These are phyloP conservation scores for Bimuria novae-zelandiae DNA, from an alignment of 2,329 filamentous ascomycete species.

Conservation along the genomic window DNA sequence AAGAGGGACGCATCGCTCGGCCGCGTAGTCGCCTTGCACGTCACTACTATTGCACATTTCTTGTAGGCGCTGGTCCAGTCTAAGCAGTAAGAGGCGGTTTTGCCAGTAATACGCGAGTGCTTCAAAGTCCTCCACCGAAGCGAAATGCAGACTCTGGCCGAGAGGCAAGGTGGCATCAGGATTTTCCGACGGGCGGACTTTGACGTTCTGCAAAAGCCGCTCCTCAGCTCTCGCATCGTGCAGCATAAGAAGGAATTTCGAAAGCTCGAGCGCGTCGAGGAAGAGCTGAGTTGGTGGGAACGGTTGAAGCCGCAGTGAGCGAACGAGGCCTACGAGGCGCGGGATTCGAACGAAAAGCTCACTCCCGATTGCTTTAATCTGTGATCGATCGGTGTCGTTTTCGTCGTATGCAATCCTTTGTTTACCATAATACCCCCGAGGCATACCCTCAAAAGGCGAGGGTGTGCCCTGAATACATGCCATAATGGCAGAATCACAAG, in stretches of 20 bases:
- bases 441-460: constrained; percentile 19
- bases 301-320: constrained; percentile 14
- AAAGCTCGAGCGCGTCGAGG: constrained; percentile 14
- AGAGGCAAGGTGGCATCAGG: constrained; percentile 5
- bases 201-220: constrained; percentile 15
- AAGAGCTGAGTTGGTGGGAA: constrained; percentile 9
- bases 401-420: constrained; percentile 8
- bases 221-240: constrained; percentile 17
- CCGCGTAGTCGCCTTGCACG: background rate
- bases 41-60: constrained; percentile 1
- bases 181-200: constrained; percentile 8
- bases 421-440: constrained; percentile 15
- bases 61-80: constrained; percentile 14
- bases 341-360: constrained; percentile 23
- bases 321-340: constrained; percentile 20
- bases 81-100: constrained; percentile 18
- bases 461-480: constrained; percentile 18
- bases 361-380: constrained; percentile 19
- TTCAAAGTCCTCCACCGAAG: constrained; percentile 20
- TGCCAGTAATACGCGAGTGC: constrained; percentile 23
- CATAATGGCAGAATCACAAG: constrained; percentile 20
- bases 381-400: constrained; percentile 12
- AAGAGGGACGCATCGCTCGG: background rate
- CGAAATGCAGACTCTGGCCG: constrained; percentile 16
- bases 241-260: constrained; percentile 15